These are phyloP conservation scores for Aspergillus quadrilineatus DNA, from an alignment of 2,329 filamentous ascomycete species.

Conservation along the genomic window DNA sequence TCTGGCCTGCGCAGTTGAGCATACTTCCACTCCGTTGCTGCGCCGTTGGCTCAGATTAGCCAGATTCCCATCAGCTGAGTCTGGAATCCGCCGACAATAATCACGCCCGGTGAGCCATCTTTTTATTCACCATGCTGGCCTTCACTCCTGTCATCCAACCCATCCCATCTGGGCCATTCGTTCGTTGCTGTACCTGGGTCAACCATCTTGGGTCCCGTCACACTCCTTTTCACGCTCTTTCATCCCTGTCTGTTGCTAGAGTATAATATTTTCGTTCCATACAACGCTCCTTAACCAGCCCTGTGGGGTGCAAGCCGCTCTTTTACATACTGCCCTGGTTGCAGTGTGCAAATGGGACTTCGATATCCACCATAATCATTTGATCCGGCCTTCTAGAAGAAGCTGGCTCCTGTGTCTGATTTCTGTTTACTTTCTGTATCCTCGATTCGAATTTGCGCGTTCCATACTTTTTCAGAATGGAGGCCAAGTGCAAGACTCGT, in stretches of 20 bases:
- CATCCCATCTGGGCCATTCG: not conserved
- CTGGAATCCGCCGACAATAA: slow-evolving; percentile 20
- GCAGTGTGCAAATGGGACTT: not conserved
- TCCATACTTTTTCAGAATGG: slow-evolving; percentile 20
- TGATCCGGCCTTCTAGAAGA: not conserved
- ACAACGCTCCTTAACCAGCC: not conserved
- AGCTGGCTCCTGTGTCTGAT: not conserved
- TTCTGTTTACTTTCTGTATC: not conserved
- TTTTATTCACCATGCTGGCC: slow-evolving; percentile 12
- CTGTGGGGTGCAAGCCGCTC: not conserved
- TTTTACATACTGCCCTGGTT: not conserved
- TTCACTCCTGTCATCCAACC: not conserved
- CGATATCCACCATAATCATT: not conserved
- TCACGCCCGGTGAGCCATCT: slow-evolving; percentile 14
- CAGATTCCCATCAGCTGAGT: slow-evolving; percentile 17
- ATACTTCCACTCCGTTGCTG: slow-evolving; percentile 14
- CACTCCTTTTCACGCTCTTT: slow-evolving; percentile 1
- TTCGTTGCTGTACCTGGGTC: not conserved
- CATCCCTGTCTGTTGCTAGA: not conserved
- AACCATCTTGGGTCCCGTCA: slow-evolving; percentile 4
- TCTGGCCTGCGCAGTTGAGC: slow-evolving; percentile 9
- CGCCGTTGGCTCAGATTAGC: slow-evolving; percentile 13
- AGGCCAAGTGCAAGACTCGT: slow-evolving; percentile 23
- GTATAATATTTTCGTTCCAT: not conserved
- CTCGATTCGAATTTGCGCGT: not conserved